Evolutionary conservation across 2,329 filamentous ascomycete genomes (phyloP).

Genomic region (Epichloe elymi): DNA sequence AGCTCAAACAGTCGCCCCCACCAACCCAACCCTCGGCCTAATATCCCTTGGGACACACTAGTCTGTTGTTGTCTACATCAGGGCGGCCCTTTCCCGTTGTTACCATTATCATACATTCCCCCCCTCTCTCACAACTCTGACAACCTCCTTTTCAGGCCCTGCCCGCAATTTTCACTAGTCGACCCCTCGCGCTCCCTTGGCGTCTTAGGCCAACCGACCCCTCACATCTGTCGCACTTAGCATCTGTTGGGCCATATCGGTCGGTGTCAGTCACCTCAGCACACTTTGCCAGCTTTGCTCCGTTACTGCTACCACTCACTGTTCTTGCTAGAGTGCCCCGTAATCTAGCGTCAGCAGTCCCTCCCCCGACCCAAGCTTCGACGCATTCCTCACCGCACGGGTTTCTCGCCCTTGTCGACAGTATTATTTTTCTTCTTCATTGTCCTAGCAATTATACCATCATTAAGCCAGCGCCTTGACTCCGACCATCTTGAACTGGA

Average conservation of each 20-base stretch:
- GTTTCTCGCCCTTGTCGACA: not conserved
- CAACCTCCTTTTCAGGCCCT: not conserved
- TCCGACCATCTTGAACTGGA: conserved; percentile 31
- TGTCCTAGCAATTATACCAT: not conserved
- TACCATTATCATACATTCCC: not conserved
- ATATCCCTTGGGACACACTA: not conserved
- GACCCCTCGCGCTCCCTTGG: conserved; percentile 5
- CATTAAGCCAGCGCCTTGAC: conserved; percentile 21
- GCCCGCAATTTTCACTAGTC: not conserved
- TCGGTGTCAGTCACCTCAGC: not conserved
- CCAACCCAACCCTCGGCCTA: not conserved
- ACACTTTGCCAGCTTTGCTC: not conserved
- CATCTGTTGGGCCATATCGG: not conserved
- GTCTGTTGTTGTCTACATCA: not conserved
- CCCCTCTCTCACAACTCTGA: not conserved
- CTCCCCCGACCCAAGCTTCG: not conserved
- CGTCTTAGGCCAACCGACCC: conserved; percentile 7
- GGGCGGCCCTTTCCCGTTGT: not conserved
- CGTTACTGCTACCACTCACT: not conserved
- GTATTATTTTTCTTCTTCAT: not conserved
- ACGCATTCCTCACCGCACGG: not conserved
- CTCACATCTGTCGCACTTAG: conserved; percentile 9
- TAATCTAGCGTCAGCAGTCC: not conserved
- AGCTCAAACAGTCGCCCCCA: not conserved
- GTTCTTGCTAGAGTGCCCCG: not conserved